Conservation (phyloP, 805 yeast genomes). For the Phaffomyces thermotolerans region DNA sequence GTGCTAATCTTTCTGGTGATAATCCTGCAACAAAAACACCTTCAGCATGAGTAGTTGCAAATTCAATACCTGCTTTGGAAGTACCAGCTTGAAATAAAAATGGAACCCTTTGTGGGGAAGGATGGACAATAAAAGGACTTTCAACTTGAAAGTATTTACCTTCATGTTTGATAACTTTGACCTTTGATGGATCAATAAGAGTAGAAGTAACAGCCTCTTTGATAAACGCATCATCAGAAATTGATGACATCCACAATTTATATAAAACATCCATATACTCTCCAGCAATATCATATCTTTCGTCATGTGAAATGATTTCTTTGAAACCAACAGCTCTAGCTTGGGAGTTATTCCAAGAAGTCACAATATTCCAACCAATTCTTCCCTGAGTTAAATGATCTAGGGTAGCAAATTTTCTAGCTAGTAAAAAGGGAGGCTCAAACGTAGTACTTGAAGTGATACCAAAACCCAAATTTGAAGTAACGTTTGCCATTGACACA, state of each 20-base stretch:
- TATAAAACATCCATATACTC: slow-evolving; percentile 35
- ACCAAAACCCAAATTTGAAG: slow-evolving; percentile 33
- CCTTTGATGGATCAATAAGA: slow-evolving; percentile 28
- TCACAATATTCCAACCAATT: slow-evolving; percentile 41
- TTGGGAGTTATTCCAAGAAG: slow-evolving; percentile 36
- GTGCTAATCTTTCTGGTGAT: slow-evolving; percentile 26
- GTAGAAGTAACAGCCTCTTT: slow-evolving; percentile 14
- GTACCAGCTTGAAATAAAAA: slow-evolving; percentile 39
- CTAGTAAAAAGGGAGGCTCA: slow-evolving; percentile 35
- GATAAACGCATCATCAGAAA: slow-evolving; percentile 32
- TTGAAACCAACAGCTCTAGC: slow-evolving; percentile 33
- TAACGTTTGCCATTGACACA: slow-evolving; percentile 34
- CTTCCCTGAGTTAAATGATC: slow-evolving; percentile 38
- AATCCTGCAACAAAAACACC: slow-evolving; percentile 31
- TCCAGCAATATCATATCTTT: slow-evolving; percentile 34
- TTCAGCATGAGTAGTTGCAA: slow-evolving; percentile 39
- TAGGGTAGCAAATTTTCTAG: slow-evolving; percentile 35
- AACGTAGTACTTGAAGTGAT: slow-evolving; percentile 36
- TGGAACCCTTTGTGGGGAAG: slow-evolving; percentile 35
- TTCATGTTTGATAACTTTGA: slow-evolving; percentile 31
- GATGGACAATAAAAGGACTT: slow-evolving; percentile 33
- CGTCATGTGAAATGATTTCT: slow-evolving; percentile 31
- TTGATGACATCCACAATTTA: slow-evolving; percentile 32
- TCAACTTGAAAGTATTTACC: slow-evolving; percentile 35
- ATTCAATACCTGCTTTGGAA: slow-evolving; percentile 32